Base-by-base conservation (phyloP, 441 rosid genomes). In the Rhodomyrtus psidioides region DNA sequence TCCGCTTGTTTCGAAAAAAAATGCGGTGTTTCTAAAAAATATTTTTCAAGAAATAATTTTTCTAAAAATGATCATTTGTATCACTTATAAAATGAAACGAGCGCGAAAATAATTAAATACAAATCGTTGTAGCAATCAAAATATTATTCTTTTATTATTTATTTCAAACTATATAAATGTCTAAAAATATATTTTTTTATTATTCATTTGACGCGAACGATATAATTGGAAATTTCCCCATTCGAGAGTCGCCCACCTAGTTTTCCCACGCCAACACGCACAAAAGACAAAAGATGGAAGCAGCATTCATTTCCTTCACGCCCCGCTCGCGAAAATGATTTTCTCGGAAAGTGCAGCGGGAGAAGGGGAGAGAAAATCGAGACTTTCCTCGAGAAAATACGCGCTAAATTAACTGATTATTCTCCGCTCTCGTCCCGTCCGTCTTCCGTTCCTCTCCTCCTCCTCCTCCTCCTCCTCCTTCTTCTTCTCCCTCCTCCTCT, bases 241-340 rank as follows among this genome's bases (percentile, higher is more conserved):
- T 49, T 49, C 83, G 23, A 49, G 51, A 49, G 51, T 49, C 83
- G 27, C 34, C n/a, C 7, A 12, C 19, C 59, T 7, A 44, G 59
- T 17, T 24, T 5, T 53, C 42, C 49, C 34, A 28, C 39, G 56
- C 39, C 56, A 13, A 5, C 12, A 2, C 30, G 49, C 53, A 28
- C 58, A 15, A 62, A 39, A 10, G 60, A 39, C 87, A 79, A 27
- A 59, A 54, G 84, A 81, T 70, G 56, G 53, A 53, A 65, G 12
- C 86, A 65, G 12, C 86, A 65, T 82, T 57, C n/a, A 14, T 85
- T 85, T 81, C 51, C 70, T 60, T 62, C 88, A 55, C 90, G 34
- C 26, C 55, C 9, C 6, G 89, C 86, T 55, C 89, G 89, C 81
- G 88, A 62, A 49, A 84, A 24, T 21, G 12, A 10, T 39, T 74